These are phyloP conservation scores for Tricholoma saponaceum DNA, from an alignment of 768 basidiomycete species.

Conservation along the genomic window DNA sequence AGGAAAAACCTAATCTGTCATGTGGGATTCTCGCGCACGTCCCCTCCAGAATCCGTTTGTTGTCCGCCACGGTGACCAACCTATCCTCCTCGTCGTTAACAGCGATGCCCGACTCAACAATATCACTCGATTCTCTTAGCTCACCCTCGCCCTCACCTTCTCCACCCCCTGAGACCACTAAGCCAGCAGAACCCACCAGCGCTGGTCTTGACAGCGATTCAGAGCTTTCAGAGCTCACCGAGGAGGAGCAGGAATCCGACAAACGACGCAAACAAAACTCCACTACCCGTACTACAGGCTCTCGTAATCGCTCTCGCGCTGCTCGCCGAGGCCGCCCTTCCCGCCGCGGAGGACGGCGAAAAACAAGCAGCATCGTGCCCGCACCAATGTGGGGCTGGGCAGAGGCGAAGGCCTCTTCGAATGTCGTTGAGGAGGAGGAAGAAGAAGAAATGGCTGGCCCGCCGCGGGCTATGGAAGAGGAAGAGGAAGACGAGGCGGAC, in stretches of 20 bases:
- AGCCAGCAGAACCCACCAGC: constrained; percentile 20
- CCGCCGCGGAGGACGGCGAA: constrained; percentile 22
- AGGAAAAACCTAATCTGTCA: constrained; percentile 16
- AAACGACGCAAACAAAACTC: constrained; percentile 17
- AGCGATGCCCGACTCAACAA: constrained; percentile 53
- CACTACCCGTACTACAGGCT: constrained; percentile 17
- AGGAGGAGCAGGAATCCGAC: constrained; percentile 65
- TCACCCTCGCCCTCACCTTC: constrained; percentile 62
- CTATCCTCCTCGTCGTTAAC: constrained; percentile 18
- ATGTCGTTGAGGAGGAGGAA: constrained; percentile 46
- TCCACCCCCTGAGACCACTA: constrained; percentile 22
- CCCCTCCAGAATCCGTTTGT: constrained; percentile 21
- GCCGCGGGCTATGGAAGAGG: constrained; percentile 58
- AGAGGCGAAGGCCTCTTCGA: constrained; percentile 38
- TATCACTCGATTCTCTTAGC: constrained; percentile 61
- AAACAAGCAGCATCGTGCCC: constrained; percentile 58
- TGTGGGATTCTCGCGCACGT: constrained; percentile 27
- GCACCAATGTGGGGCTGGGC: constrained; percentile 89
- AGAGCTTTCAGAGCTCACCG: constrained; percentile 80
- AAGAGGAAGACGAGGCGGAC: constrained; percentile 47
- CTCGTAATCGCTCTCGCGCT: constrained; percentile 6
- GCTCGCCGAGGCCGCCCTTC: constrained; percentile 15
- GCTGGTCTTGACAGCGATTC: constrained; percentile 59
- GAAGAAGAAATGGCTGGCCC: constrained; percentile 45
- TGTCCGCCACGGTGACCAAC: constrained; percentile 19